A percentile compares a stretch with the other conserved stretches of the same genome.
phyloP scores from a whole-genome alignment of 306 rosid genomes.

The Albizia julibrissin region DNA sequence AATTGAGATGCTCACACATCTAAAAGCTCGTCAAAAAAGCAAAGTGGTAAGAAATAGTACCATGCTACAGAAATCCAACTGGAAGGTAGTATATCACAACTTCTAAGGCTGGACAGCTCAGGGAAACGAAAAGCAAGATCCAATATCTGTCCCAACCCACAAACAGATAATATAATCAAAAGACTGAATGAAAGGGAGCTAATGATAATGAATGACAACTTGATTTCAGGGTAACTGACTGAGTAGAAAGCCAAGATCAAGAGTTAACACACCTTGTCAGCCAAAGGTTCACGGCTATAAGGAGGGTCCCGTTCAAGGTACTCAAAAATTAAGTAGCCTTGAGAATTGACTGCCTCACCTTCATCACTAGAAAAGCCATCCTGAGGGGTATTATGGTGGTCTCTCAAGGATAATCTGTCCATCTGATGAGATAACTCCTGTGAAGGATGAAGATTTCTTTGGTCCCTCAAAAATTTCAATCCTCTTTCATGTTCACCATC shows the following conservation, averaged over 20 bases:
- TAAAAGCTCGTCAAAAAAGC: constrained; percentile 1
- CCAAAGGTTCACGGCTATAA: constrained; percentile 74
- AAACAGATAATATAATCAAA: constrained; percentile 18
- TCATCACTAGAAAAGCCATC: constrained; percentile 72
- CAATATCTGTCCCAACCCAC: constrained; percentile 47
- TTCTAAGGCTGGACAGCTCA: constrained; percentile 54
- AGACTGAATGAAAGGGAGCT: not conserved
- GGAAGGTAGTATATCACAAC: constrained; percentile 63
- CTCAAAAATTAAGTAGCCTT: constrained; percentile 59
- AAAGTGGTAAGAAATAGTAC: constrained; percentile 40
- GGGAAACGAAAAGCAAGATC: constrained; percentile 64
- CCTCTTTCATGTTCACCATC: constrained; percentile 59
- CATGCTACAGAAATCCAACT: constrained; percentile 87
- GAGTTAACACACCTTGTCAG: constrained; percentile 58
- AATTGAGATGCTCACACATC: constrained; percentile 17
- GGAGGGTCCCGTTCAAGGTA: constrained; percentile 65
- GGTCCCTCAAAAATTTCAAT: constrained; percentile 41
- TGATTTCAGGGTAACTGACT: not conserved
- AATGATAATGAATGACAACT: not conserved
- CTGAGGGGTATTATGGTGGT: constrained; percentile 38
- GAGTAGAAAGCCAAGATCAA: not conserved
- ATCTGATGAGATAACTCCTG: constrained; percentile 43
- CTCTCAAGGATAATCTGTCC: constrained; percentile 54
- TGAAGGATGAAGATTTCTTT: constrained; percentile 36
- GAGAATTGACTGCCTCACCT: constrained; percentile 55